Evolutionary conservation across 169 alveolate genomes (phyloP).

Genomic region (Cryptosporidium meleagridis): DNA sequence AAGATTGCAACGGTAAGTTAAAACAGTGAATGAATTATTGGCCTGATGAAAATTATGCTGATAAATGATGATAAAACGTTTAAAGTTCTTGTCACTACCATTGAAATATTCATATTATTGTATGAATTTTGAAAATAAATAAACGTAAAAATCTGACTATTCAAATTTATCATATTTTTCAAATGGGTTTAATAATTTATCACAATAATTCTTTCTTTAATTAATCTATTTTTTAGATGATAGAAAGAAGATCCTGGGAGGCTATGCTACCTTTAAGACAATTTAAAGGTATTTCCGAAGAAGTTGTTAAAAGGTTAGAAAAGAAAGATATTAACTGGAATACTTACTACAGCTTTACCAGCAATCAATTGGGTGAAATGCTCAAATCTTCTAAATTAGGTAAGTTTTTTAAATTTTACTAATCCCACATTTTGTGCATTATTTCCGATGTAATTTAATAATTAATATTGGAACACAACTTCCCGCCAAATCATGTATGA

Average conservation of each 20-base stretch:
- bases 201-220: background rate
- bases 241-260: conserved; percentile 98
- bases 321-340: conserved; percentile 96
- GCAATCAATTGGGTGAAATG: conserved; percentile 93
- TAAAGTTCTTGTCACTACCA: conserved; percentile 74
- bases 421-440: conserved; percentile 31
- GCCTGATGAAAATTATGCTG: background rate
- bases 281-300: conserved; percentile 95
- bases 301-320: conserved; percentile 93
- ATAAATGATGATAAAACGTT: conserved; percentile 51
- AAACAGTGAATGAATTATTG: background rate
- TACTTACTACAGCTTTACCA: conserved; percentile 93
- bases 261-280: conserved; percentile 98
- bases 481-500: background rate
- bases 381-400: conserved; percentile 92
- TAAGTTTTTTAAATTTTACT: conserved; percentile 29
- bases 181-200: background rate
- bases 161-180: background rate
- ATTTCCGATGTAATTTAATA: background rate
- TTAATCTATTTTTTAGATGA: conserved; percentile 82
- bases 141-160: background rate
- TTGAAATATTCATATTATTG: conserved; percentile 17
- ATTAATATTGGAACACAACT: background rate
- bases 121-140: conserved; percentile 23
- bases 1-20: conserved; percentile 78